phyloP scores from a whole-genome alignment of 169 alveolate genomes.

The Plasmodium cynomolgi region DNA sequence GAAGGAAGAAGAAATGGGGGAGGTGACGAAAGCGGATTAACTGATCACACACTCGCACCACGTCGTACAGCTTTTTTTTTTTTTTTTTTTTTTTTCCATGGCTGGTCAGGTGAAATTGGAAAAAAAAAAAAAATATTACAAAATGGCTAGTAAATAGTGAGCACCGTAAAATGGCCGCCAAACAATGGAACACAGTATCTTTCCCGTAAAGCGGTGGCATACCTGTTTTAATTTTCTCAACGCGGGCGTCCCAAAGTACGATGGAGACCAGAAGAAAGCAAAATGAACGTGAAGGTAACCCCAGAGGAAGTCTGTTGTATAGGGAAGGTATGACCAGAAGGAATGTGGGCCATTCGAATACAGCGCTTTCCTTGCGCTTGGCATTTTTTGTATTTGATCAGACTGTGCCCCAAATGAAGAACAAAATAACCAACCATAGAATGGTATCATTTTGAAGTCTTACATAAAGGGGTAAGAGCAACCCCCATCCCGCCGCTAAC shows the following conservation, averaged over 20 bases:
- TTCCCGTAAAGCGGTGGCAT: not conserved
- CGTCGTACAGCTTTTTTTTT: not conserved
- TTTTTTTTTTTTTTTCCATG: too few species aligned
- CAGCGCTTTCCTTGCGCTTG: not conserved
- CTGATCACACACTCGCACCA: not conserved
- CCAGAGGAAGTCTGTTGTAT: not conserved
- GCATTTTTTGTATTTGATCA: not conserved
- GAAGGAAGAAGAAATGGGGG: not conserved
- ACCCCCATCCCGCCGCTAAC: not conserved
- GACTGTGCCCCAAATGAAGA: not conserved
- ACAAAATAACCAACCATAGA: not conserved
- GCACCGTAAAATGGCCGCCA: not conserved
- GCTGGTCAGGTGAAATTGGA: not conserved
- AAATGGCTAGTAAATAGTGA: not conserved
- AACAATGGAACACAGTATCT: not conserved
- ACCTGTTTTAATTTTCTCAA: not conserved
- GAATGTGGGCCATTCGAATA: not conserved
- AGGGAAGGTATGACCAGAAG: not conserved
- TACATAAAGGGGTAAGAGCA: not conserved
- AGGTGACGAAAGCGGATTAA: not conserved
- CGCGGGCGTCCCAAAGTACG: not conserved
- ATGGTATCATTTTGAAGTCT: not conserved
- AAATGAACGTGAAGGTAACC: not conserved
- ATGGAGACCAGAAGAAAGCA: not conserved
- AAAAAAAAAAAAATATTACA: not conserved